A percentile compares a stretch with the other conserved stretches of the same genome.
These are phyloP conservation scores for Xanthoparmelia taractica DNA, from an alignment of 495 filamentous ascomycete genomes.

Conservation along the genomic window DNA sequence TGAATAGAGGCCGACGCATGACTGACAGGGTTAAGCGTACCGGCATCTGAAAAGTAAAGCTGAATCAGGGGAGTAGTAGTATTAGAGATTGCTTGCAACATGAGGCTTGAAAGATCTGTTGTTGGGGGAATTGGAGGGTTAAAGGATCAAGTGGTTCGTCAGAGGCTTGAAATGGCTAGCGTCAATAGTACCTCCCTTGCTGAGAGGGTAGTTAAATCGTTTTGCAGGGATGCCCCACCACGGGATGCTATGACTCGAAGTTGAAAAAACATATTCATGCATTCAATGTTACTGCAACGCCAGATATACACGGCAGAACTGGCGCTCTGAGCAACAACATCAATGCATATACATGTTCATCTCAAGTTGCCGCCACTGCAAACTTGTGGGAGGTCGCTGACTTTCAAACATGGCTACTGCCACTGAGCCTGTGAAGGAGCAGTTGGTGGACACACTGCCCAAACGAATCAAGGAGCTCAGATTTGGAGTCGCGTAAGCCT, in stretches of 20 bases:
- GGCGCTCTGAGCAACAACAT: not conserved
- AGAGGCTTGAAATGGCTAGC: no score
- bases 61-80: no score
- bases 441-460: constrained; percentile 77
- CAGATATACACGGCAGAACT: not conserved
- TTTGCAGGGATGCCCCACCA: constrained; percentile 1
- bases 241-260: constrained; percentile 8
- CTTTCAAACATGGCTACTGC: constrained; percentile 42
- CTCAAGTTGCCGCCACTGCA: not conserved
- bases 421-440: constrained; percentile 64
- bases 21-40: no score
- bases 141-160: no score
- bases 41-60: no score
- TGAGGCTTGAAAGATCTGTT: no score
- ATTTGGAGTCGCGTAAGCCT: constrained; percentile 77
- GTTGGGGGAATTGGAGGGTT: no score
- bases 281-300: not conserved
- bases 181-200: no score
- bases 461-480: constrained; percentile 89
- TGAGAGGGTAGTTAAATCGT: not conserved
- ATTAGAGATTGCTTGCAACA: no score
- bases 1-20: no score
- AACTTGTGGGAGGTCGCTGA: constrained; percentile 8
- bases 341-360: not conserved
- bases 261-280: not conserved